phyloP scores from a whole-genome alignment of 2,329 filamentous ascomycete genomes.

The Penicillium sp. region DNA sequence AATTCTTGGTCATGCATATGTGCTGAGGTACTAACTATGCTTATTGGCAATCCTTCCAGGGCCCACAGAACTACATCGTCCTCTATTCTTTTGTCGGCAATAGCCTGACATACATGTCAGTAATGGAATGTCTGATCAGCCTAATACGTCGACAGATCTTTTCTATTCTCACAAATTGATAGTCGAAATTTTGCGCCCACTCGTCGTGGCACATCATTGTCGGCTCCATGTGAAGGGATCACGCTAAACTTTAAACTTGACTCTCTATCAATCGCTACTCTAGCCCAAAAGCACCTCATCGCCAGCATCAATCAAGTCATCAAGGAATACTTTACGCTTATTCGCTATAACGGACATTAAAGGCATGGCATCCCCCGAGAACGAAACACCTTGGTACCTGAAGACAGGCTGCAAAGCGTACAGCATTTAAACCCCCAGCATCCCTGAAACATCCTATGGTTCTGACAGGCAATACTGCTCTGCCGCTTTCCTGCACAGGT shows the following conservation, averaged over 20 bases:
- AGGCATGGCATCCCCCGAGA: not conserved
- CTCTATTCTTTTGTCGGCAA: too few relatives aligned
- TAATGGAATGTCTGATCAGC: too few relatives aligned
- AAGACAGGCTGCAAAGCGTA: not conserved
- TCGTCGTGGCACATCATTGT: not conserved
- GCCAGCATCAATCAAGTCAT: slow-evolving; percentile 21
- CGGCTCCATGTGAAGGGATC: not conserved
- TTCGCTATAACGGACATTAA: slow-evolving; percentile 3
- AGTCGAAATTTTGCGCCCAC: not conserved
- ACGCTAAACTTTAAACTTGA: slow-evolving; percentile 16
- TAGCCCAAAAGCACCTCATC: slow-evolving; percentile 26
- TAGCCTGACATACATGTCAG: too few relatives aligned
- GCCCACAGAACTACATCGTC: too few relatives aligned
- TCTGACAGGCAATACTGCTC: not conserved
- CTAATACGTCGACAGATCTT: not conserved
- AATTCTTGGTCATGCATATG: too few relatives aligned
- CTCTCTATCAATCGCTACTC: not conserved
- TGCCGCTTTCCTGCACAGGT: not conserved
- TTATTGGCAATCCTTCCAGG: too few relatives aligned
- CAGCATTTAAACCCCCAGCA: slow-evolving; percentile 13
- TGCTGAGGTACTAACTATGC: too few relatives aligned
- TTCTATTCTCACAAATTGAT: too few relatives aligned
- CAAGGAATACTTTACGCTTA: slow-evolving; percentile 10
- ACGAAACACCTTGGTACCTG: slow-evolving; percentile 4
- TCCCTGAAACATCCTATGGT: not conserved